Conservation (phyloP, 495 filamentous ascomycete species). For the Terfezia claveryi region DNA sequence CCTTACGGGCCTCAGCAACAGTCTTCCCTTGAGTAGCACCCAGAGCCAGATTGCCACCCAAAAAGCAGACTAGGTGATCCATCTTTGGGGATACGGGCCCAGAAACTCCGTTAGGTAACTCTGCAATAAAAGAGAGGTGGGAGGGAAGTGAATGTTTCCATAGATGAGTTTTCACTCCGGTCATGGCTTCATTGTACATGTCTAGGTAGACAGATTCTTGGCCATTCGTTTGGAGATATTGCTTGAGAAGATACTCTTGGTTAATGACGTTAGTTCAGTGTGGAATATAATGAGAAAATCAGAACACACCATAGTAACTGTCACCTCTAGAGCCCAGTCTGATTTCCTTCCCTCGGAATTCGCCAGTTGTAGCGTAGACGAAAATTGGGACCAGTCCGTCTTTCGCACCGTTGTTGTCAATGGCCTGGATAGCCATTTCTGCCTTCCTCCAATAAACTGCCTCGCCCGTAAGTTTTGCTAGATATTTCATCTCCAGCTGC, state of each 20-base stretch:
- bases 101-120: conserved; percentile 55
- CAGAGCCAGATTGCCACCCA: conserved; percentile 86
- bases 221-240: conserved; percentile 78
- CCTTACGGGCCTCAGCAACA: conserved; percentile 49
- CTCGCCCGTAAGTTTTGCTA: conserved; percentile 86
- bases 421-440: conserved; percentile 74
- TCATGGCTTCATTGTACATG: conserved; percentile 76
- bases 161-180: conserved; percentile 74
- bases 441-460: conserved; percentile 71
- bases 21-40: conserved; percentile 60
- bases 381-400: conserved; percentile 85
- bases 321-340: conserved; percentile 83
- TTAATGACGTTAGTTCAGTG: not conserved
- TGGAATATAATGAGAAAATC: not conserved
- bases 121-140: conserved; percentile 64
- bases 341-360: conserved; percentile 66
- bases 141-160: conserved; percentile 66
- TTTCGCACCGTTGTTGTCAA: conserved; percentile 52
- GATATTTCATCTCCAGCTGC: conserved; percentile 94
- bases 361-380: conserved; percentile 54
- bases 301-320: conserved; percentile 56
- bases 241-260: conserved; percentile 83
- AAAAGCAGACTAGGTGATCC: conserved; percentile 96
- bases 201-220: conserved; percentile 70
- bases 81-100: conserved; percentile 58